Base-by-base conservation (phyloP, 352 stramenopile species). In the Globisporangium spiculum region DNA sequence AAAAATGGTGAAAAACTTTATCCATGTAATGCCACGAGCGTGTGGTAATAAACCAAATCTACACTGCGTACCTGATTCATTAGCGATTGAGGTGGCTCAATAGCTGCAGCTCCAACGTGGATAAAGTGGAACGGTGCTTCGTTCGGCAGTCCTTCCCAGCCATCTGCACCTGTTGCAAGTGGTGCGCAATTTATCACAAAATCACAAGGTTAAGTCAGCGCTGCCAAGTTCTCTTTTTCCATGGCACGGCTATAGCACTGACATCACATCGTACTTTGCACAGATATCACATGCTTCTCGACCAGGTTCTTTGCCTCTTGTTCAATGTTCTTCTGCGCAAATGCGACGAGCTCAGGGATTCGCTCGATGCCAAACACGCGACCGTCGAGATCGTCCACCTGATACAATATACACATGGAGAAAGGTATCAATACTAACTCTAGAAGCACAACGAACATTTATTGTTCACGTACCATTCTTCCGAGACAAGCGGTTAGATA, bases 91-190 rank as follows among this genome's bases (percentile, higher is more conserved):
- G 97, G 97, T 20, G 98, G 86, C 46, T 83, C 81, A 6, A 86
- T 80, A 4, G 97, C 97, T 2, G 97, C 97, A 3, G 97, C 97
- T 0, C 97, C 97, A 0, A 99, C 97, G 78, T 99, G 96, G 70
- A 99, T 99, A 50, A 96, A 98, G 78, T 99, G 84, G 69, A 97
- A 99, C 9, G 97, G 97, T 34, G 79, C 91, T 64, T 92, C 76
- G 30, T 93, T 90, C 3, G 83, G 79, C 66, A 97, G 78, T 12
- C 97, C 97, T 38, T 92, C 77, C 96, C 96, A 99, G 6, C 97
- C 97, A 76, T 99, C 93, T 7, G 82, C 78, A n/a, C 69, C 80
- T 89, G 46, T 2, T 30, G 56, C 44, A 34, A 9, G 6, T 52
- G 44, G 18, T 9, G 5, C n/a, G 10, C 5, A 44, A 12, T 18